phyloP scores from a whole-genome alignment of 108 stramenopile genomes.

The Skeletonema menzelii region DNA sequence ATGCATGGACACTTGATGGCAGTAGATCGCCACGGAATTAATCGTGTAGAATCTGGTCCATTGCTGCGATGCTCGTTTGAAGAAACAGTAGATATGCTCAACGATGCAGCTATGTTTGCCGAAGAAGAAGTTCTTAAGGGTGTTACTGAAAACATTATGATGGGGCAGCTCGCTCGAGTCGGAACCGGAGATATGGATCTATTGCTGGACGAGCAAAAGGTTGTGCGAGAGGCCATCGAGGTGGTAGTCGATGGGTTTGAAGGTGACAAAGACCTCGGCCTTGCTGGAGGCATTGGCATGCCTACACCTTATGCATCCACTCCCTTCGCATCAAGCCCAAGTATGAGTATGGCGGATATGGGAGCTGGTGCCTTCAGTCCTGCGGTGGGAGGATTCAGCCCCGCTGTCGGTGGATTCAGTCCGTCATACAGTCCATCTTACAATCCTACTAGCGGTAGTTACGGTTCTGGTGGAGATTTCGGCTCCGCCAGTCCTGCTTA shows the following conservation, averaged over 20 bases:
- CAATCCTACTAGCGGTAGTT: slow-evolving; percentile 76
- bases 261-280: slow-evolving; percentile 65
- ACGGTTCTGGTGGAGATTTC: slow-evolving; percentile 57
- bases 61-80: slow-evolving; percentile 96
- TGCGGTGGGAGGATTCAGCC: slow-evolving; percentile 81
- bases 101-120: slow-evolving; percentile 94
- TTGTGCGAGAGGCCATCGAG: slow-evolving; percentile 89
- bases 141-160: slow-evolving; percentile 98
- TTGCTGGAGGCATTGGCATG: slow-evolving; percentile 59
- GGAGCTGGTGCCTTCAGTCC: slow-evolving; percentile 82
- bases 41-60: slow-evolving; percentile 96
- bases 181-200: slow-evolving; percentile 96
- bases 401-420: slow-evolving; percentile 16
- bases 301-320: slow-evolving; percentile 76
- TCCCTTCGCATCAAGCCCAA: slow-evolving; percentile 73
- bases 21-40: slow-evolving; percentile 98
- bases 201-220: slow-evolving; percentile 93
- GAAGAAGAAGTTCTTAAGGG: slow-evolving; percentile 94
- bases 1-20: slow-evolving; percentile 97
- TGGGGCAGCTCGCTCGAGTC: slow-evolving; percentile 93
- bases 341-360: slow-evolving; percentile 55
- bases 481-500: slow-evolving; percentile 51
- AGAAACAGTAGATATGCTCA: slow-evolving; percentile 99
- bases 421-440: slow-evolving; percentile 56
- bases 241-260: slow-evolving; percentile 83